Evolutionary conservation across 2,329 filamentous ascomycete species (phyloP).

Genomic region (Neonectria faginata): DNA sequence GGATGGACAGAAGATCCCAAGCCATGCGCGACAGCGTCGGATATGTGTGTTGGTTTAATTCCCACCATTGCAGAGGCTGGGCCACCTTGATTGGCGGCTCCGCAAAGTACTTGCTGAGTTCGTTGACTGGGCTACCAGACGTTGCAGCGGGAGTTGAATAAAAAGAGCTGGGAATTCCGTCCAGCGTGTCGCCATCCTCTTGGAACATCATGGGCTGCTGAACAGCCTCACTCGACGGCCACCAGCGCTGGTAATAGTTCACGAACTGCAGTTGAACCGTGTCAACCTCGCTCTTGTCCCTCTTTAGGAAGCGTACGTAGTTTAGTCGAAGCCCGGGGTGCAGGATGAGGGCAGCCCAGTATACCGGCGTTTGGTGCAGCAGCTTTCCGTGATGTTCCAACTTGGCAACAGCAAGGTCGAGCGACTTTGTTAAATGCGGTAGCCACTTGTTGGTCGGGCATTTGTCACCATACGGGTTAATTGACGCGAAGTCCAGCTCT

Average conservation of each 20-base stretch:
- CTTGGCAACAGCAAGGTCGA: not conserved
- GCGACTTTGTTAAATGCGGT: not conserved
- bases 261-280: not conserved
- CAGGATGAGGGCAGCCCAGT: conserved; percentile 5
- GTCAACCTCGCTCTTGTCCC: not conserved
- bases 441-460: not conserved
- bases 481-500: not conserved
- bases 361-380: not conserved
- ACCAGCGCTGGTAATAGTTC: not conserved
- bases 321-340: not conserved
- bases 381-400: not conserved
- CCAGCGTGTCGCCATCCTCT: not conserved
- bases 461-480: not conserved
- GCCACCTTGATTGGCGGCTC: not conserved
- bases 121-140: not conserved
- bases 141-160: not conserved
- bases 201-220: not conserved
- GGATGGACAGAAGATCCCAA: not conserved
- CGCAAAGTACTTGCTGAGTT: not conserved
- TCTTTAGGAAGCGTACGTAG: not conserved
- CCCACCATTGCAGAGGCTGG: not conserved
- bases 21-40: not conserved
- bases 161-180: not conserved
- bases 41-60: not conserved
- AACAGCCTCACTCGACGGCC: not conserved